Evolutionary conservation across 2,329 filamentous ascomycete species (phyloP).

Genomic region (Rosellinia necatrix): DNA sequence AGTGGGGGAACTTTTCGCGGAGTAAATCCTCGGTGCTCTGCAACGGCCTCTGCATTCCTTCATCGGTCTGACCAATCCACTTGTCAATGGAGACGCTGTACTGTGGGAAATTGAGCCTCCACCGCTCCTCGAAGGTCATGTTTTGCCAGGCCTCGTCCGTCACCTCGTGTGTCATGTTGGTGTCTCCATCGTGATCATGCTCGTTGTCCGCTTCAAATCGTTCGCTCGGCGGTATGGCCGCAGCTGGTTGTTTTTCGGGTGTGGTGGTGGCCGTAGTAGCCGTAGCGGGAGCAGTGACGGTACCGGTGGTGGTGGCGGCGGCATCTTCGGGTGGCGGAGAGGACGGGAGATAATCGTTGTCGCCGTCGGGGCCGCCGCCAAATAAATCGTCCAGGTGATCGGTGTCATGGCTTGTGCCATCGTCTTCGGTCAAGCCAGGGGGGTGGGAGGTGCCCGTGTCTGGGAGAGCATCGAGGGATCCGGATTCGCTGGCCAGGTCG

Average conservation of each 20-base stretch:
- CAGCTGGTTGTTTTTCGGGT: slow-evolving; percentile 6
- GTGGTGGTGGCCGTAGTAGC: background rate
- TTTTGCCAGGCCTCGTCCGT: slow-evolving; percentile 43
- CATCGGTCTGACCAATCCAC: slow-evolving; percentile 44
- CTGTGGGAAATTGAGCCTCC: slow-evolving; percentile 50
- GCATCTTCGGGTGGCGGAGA: slow-evolving; percentile 49
- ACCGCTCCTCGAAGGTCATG: slow-evolving; percentile 45
- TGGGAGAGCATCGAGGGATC: slow-evolving; percentile 36
- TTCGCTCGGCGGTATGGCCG: slow-evolving; percentile 3
- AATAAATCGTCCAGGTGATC: slow-evolving; percentile 67
- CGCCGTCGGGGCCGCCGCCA: slow-evolving; percentile 59
- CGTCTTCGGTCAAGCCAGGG: slow-evolving; percentile 63
- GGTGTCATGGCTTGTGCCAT: slow-evolving; percentile 61
- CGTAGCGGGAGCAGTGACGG: background rate
- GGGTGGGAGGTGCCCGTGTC: slow-evolving; percentile 48
- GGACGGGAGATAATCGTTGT: slow-evolving; percentile 47
- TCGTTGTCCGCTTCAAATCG: slow-evolving; percentile 6
- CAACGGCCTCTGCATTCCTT: slow-evolving; percentile 71
- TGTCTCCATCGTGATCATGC: slow-evolving; percentile 23
- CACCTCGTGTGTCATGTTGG: slow-evolving; percentile 28
- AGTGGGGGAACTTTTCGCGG: slow-evolving; percentile 79
- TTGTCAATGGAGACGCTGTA: slow-evolving; percentile 48
- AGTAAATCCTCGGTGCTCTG: slow-evolving; percentile 77
- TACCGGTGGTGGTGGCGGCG: background rate
- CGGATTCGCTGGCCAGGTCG: slow-evolving; percentile 78